A percentile compares a stretch with the other conserved stretches of the same genome.
These are phyloP conservation scores for Ascocoryne sarcoides DNA, from an alignment of 2,329 filamentous ascomycete genomes.

Conservation along the genomic window DNA sequence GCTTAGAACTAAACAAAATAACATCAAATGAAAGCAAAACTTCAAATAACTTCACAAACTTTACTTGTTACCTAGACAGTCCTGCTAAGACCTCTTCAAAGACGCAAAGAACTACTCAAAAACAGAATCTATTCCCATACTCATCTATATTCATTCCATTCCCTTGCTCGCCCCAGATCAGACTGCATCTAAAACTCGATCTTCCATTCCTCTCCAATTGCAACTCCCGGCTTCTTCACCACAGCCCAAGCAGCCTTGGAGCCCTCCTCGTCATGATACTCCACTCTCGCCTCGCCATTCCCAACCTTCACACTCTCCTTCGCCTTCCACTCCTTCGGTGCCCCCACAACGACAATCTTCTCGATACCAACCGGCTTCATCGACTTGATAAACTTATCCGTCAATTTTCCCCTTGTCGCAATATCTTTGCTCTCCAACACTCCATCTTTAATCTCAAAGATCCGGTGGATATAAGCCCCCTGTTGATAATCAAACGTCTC, in stretches of 20 bases:
- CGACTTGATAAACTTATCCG: conserved; percentile 65
- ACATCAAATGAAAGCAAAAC: too few relatives aligned
- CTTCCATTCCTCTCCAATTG: conserved; percentile 55
- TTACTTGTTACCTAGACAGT: too few relatives aligned
- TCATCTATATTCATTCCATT: too few relatives aligned
- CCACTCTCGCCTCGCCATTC: conserved; percentile 49
- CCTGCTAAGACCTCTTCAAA: too few relatives aligned
- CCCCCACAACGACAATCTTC: conserved; percentile 75
- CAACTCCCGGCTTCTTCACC: conserved; percentile 52
- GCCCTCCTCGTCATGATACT: conserved; percentile 44
- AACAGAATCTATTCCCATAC: too few relatives aligned
- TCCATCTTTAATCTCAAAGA: conserved; percentile 56
- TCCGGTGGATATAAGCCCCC: conserved; percentile 81
- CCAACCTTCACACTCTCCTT: conserved; percentile 51
- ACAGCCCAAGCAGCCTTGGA: conserved; percentile 54
- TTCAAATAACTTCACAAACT: too few relatives aligned
- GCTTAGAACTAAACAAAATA: too few relatives aligned
- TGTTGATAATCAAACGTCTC: conserved; percentile 82
- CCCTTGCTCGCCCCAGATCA: too few relatives aligned
- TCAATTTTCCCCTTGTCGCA: conserved; percentile 47
- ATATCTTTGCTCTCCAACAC: conserved; percentile 63
- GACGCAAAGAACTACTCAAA: too few relatives aligned
- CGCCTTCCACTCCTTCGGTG: conserved; percentile 61
- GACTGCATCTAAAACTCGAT: conserved; percentile 28
- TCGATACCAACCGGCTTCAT: conserved; percentile 76